Evolutionary conservation across 106 monocot species (phyloP), one percentile per base, ranked within the genome.

Genomic region (Cymbidium sinense): DNA sequence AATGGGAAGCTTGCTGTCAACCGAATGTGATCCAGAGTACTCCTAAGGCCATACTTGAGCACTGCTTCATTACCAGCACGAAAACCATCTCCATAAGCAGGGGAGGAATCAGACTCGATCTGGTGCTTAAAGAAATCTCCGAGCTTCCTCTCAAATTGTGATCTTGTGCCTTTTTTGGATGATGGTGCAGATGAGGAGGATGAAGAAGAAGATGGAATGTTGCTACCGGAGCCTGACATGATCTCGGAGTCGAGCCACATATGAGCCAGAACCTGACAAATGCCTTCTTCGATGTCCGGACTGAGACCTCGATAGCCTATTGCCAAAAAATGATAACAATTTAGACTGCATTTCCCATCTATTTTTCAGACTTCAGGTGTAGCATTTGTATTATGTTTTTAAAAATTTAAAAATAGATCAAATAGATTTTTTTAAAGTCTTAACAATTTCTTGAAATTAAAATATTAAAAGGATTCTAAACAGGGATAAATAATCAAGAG

Each of bases 41-140:
- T 28, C 61, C 80, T 73, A 43, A 93, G 86, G 34, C 90, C 93
- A 50, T 87, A 88, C 34, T 78, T 70, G 25, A 70, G 76, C 1
- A 93, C 90, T 7, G 93, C 88, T 7, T 52, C 51, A 47, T 85
- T 81, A 7, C 81, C 93, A 41, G 87, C 85, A 76, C 90, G 74
- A 76, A 94, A 94, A 52, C 93, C 93, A 18, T 87, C 88, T 55
- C 93, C 91, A 55, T 94, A 94, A 4, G 78, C 87, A 5, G 79
- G 10, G 15, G 87, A 87, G 50, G 81, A 28, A 76, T 89, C 87
- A 0, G 79, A 77, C 36, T 90, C 93, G 0, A 94, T 91, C 77
- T 91, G 88, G 79, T 94, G 77, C 47, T 91, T 94, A 78, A 87
- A 87, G 73, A 94, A 89, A 0, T 83, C 87, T 28, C 88, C 90